Evolutionary conservation across 345 rosid genomes (phyloP), one percentile per base, ranked within the genome.

Genomic region (Rhizophora apiculata): DNA sequence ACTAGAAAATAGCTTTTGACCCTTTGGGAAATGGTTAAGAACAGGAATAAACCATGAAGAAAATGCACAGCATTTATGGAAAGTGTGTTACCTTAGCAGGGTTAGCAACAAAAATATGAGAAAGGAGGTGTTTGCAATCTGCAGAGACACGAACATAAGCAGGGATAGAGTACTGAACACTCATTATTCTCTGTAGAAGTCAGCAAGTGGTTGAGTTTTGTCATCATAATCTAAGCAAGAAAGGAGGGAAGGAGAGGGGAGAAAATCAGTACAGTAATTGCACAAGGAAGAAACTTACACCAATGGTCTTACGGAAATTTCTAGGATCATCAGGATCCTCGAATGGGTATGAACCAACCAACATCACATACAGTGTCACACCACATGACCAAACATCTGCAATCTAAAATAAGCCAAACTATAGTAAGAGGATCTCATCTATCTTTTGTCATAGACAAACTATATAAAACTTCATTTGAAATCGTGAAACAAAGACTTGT

Each of bases 381-480:
- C 91, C 95, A 74, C 91, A 85, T 3, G 95, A 89, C 95, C 95
- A 89, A 63, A 89, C 91, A 84, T 89, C 95, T 65, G 91, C 82
- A 75, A 77, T 80, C 95, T 84, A 70, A 65, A 75, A 70, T 51
- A 56, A 49, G 52, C 51, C 54, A 68, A 66, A 65, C 27, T 21
- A 46, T 5, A 16, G 32, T 2, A 64, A 48, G 34, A 70, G 8
- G 56, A 29, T 29, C 21, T 49, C 56, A 6, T 54, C 58, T 59
- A 49, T 20, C 19, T 24, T 21, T 20, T 6, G 1, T 10, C 8
- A 51, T 58, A 10, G 30, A 62, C 9, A 31, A 6, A 11, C 24
- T 1, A 39, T 13, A 15, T 18, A 13, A 65, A 52, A 43, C 48
- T 43, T 43, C 13, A 43, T 43, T 43, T 11, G 48, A 11, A 43